These are phyloP conservation scores for Nissolia schottii DNA, from an alignment of 306 rosid species.

Conservation along the genomic window DNA sequence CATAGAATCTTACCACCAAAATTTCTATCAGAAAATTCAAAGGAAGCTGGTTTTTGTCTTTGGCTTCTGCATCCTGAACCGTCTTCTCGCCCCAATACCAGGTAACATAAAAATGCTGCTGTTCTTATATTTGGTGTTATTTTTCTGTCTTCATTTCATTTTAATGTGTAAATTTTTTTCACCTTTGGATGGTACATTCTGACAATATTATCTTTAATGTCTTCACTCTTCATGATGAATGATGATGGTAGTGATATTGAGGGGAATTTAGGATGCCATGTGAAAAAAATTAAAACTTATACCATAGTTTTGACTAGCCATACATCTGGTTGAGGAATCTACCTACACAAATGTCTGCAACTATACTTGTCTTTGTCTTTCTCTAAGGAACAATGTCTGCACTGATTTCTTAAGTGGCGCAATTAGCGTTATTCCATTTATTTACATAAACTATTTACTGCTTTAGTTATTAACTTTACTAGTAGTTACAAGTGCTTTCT, in stretches of 20 bases:
- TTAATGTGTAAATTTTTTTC: background rate
- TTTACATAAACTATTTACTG: background rate
- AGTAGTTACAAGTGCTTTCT: background rate
- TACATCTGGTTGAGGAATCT: background rate
- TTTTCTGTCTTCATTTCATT: background rate
- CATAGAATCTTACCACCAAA: constrained; percentile 78
- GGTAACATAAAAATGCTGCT: constrained; percentile 35
- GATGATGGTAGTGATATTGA: background rate
- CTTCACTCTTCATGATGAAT: background rate
- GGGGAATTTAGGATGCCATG: background rate
- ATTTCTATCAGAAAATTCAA: constrained; percentile 72
- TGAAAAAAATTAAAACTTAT: background rate
- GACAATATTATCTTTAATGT: background rate
- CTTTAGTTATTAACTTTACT: background rate
- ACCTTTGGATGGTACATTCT: background rate
- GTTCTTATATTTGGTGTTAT: background rate
- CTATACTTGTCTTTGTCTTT: background rate
- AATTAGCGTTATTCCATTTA: background rate
- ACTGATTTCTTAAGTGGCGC: background rate
- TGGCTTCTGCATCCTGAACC: constrained; percentile 97
- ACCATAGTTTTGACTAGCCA: background rate
- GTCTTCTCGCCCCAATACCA: constrained; percentile 74
- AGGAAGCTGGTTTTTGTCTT: constrained; percentile 90
- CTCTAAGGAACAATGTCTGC: background rate
- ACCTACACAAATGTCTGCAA: background rate